Conservation (phyloP, 2,329 filamentous ascomycete genomes). For the Venturia oleaginea region DNA sequence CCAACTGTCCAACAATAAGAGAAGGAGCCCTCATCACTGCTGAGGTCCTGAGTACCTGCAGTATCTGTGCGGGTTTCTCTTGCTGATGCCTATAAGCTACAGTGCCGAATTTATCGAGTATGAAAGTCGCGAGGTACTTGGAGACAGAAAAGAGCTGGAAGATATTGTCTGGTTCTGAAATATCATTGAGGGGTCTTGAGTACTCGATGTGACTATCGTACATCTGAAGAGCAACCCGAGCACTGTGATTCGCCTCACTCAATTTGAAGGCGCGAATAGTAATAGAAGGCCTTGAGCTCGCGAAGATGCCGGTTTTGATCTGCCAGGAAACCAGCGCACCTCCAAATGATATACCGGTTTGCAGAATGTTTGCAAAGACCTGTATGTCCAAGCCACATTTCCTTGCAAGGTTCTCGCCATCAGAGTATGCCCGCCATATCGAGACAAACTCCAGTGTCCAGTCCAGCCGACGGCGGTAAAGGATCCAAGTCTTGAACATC, state of each 20-base stretch:
- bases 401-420: not conserved
- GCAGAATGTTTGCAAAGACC: not conserved
- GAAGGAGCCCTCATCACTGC: not conserved
- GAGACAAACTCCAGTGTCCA: not conserved
- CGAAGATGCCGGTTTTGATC: not conserved
- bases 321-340: not conserved
- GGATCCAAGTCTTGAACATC: not conserved
- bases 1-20: not conserved
- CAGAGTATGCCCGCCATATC: not conserved
- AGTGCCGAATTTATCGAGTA: not conserved
- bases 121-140: not conserved
- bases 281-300: not conserved
- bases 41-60: not conserved
- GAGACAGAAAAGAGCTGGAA: not conserved
- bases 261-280: not conserved
- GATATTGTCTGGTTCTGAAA: not conserved
- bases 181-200: not conserved
- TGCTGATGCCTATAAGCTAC: too few species aligned
- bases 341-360: too few species aligned
- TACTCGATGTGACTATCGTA: not conserved
- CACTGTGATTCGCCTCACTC: not conserved
- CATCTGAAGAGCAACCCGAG: not conserved
- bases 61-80: not conserved
- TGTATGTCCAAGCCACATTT: not conserved
- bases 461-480: not conserved